Evolutionary conservation across 176 grass and related monocot species (phyloP), one percentile per base, ranked within the genome.

Genomic region (Metroxylon sagu): DNA sequence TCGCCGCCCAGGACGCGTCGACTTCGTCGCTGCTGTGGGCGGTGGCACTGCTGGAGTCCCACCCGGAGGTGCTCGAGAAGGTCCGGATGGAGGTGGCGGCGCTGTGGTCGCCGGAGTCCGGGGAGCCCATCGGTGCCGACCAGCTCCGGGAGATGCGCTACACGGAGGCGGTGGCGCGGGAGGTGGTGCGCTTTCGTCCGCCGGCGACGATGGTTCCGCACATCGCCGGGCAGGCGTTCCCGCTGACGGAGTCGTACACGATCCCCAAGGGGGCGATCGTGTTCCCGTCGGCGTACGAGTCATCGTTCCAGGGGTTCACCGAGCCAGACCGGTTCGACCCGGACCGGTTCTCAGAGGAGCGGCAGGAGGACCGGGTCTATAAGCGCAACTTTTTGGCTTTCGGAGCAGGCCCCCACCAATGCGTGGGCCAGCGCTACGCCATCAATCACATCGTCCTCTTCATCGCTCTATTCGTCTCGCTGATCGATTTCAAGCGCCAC

Each of bases 1-100:
- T 95, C 73, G 90, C 90, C 4, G 82, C 90, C 57, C 90, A 95
- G 79, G 90, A 95, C 80, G 90, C 90, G 54, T 89, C 82, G 29
- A 95, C 90, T 5, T 95, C 86, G 2, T 95, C 86, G 0, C 86
- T 95, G 4, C 83, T 84, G 67, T 87, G 86, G 86, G 91, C 83
- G 0, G 77, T 95, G 0, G 71, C 80, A 3, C 62, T 82, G 5
- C 91, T 95, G 0, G 86, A 90, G 35, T 51, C 86, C 48, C 86
- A 87, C 76, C 91, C 91, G 3, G 80, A 90, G n/a, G 86, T 90
- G 6, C 83, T 96, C 26, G 67, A 52, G 18, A 75, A 79, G 26
- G 86, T 96, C 25, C 86, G 91, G 6, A 71, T 62, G 17, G 91
- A 95, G 83, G 83, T 95, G 15, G 29, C 60, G 2, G 64, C 57